phyloP scores from a whole-genome alignment of 192 early-diverging fungal genomes.

The Oehlia diaphana region DNA sequence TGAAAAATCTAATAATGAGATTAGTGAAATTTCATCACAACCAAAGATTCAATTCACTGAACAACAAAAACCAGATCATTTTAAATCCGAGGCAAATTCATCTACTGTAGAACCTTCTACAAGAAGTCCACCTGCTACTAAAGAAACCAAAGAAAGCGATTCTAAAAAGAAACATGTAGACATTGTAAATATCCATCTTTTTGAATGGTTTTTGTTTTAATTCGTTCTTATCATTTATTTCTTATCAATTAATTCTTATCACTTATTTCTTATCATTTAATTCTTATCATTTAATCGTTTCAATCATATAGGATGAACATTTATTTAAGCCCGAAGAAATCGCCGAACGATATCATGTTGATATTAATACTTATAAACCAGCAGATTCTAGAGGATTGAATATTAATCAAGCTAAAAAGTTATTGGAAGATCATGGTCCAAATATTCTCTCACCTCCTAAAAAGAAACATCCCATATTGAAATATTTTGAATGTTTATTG shows the following conservation, averaged over 20 bases:
- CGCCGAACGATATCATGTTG: slow-evolving; percentile 40
- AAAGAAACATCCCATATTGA: slow-evolving; percentile 70
- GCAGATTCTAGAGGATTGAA: slow-evolving; percentile 70
- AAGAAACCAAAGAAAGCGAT: not conserved
- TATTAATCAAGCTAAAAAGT: slow-evolving; percentile 56
- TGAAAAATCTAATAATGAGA: not conserved
- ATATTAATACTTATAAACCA: slow-evolving; percentile 62
- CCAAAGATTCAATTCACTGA: slow-evolving; percentile 36
- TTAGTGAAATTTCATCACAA: not conserved
- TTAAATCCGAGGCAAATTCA: slow-evolving; percentile 4
- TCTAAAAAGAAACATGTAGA: slow-evolving; percentile 46
- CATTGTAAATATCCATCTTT: slow-evolving; percentile 46
- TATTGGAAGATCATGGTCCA: slow-evolving; percentile 73
- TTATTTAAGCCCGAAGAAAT: slow-evolving; percentile 44
- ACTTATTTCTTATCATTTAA: slow-evolving; percentile 6
- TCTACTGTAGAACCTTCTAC: not conserved
- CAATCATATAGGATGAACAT: slow-evolving; percentile 48
- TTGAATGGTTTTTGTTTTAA: not conserved
- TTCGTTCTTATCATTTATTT: not conserved
- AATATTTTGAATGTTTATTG: slow-evolving; percentile 73
- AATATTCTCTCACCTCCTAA: slow-evolving; percentile 90
- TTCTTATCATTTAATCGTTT: not conserved
- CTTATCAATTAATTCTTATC: not conserved
- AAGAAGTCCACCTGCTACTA: not conserved
- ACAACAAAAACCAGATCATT: slow-evolving; percentile 35